phyloP scores from a whole-genome alignment of 352 stramenopile species.

The Globisporangium splendens region DNA sequence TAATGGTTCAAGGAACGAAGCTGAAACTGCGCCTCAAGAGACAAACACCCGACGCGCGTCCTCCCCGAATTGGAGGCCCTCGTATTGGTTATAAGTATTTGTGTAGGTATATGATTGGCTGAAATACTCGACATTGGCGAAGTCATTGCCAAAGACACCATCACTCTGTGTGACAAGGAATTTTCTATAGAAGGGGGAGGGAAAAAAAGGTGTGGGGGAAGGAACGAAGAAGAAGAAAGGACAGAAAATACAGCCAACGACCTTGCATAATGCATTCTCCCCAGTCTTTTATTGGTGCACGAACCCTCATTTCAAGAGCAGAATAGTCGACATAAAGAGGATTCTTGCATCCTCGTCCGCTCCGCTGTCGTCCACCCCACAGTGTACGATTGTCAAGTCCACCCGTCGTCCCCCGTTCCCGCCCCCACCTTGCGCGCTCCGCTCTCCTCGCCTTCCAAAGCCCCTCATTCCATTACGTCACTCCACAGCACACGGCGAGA shows the following conservation, averaged over 20 bases:
- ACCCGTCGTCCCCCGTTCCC: neutral
- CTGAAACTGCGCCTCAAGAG: neutral
- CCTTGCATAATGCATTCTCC: neutral
- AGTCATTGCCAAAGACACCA: neutral
- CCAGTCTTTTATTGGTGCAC: no score
- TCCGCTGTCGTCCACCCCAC: neutral
- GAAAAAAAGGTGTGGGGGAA: constrained; percentile 1
- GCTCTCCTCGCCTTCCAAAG: neutral
- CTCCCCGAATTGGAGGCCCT: neutral
- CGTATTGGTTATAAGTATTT: neutral
- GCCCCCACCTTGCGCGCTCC: neutral
- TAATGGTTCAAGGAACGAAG: neutral
- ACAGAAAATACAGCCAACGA: neutral
- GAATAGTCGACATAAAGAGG: neutral
- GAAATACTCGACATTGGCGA: neutral
- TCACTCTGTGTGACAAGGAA: neutral
- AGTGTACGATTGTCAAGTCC: neutral
- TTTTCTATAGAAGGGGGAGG: neutral
- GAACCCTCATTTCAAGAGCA: neutral
- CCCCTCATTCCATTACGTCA: constrained; percentile 6
- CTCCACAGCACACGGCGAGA: constrained; percentile 1
- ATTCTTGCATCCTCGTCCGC: neutral
- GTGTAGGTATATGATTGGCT: neutral
- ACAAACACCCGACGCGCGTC: neutral
- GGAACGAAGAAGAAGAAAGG: constrained; percentile 1